phyloP scores from a whole-genome alignment of 2,329 filamentous ascomycete species.

The Xylaria arbuscula region DNA sequence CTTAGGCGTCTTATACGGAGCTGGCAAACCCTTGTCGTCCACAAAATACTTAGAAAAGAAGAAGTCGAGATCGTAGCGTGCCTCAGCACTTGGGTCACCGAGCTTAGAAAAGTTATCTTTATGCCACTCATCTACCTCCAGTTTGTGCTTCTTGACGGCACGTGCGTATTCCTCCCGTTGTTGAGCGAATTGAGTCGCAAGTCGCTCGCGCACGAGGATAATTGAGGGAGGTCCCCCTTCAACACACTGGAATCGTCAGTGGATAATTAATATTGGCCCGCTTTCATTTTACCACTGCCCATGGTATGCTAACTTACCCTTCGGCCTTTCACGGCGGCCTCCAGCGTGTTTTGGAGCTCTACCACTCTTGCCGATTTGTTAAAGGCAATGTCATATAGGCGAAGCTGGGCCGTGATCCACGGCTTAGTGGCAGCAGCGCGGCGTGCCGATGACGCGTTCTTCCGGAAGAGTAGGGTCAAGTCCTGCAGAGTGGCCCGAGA shows the following conservation, averaged over 20 bases:
- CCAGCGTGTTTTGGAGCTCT: constrained; percentile 21
- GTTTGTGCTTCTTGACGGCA: constrained; percentile 25
- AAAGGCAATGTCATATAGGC: constrained; percentile 27
- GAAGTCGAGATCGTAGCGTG: constrained; percentile 21
- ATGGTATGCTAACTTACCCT: constrained; percentile 9
- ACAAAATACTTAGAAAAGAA: constrained; percentile 32
- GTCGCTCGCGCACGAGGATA: constrained; percentile 1
- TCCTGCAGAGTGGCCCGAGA: constrained; percentile 20
- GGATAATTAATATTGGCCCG: not conserved
- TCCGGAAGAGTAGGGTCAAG: constrained; percentile 20
- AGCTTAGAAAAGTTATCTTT: constrained; percentile 25
- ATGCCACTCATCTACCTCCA: constrained; percentile 24
- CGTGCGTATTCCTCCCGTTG: constrained; percentile 5
- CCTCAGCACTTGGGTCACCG: constrained; percentile 24
- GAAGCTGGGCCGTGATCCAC: constrained; percentile 30
- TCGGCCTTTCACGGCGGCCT: constrained; percentile 22
- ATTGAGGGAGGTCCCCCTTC: constrained; percentile 29
- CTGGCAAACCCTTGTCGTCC: constrained; percentile 23
- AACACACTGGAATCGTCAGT: constrained; percentile 14
- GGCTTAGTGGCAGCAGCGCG: constrained; percentile 22
- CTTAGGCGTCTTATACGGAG: constrained; percentile 25
- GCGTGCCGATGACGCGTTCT: constrained; percentile 22
- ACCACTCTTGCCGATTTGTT: constrained; percentile 9
- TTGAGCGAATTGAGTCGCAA: constrained; percentile 10
- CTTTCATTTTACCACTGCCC: not conserved